phyloP scores from a whole-genome alignment of 768 basidiomycete genomes.

The Leucosporidium scottii region DNA sequence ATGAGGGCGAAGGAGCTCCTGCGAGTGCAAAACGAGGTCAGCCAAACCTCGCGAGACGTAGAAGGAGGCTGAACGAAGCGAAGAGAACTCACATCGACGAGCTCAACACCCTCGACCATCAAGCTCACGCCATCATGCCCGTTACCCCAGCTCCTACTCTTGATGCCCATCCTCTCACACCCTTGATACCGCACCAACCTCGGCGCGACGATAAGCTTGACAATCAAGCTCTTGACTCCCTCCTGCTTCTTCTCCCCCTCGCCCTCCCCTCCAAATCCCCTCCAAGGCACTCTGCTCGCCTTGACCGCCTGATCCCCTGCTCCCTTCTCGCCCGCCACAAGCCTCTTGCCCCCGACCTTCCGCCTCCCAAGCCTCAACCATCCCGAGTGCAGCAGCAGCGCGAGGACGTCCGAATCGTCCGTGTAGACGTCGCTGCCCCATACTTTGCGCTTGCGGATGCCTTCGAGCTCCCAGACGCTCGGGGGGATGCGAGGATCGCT shows the following conservation, averaged over 20 bases:
- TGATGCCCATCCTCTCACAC: conserved; percentile 41
- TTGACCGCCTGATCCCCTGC: conserved; percentile 18
- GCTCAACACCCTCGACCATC: conserved; percentile 40
- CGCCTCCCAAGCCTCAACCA: conserved; percentile 40
- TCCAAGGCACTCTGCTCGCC: conserved; percentile 1
- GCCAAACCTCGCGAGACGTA: conserved; percentile 38
- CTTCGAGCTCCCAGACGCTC: conserved; percentile 31
- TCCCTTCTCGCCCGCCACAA: conserved; percentile 14
- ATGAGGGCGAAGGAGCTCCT: background rate
- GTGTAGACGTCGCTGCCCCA: conserved; percentile 49
- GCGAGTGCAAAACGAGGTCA: background rate
- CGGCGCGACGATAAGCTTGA: conserved; percentile 43
- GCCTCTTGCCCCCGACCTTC: background rate
- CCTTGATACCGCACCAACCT: conserved; percentile 43
- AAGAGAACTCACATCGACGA: too few relatives aligned
- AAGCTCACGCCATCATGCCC: conserved; percentile 46
- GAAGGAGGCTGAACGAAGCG: too few relatives aligned
- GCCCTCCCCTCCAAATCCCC: background rate
- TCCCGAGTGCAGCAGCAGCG: conserved; percentile 44
- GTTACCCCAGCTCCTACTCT: conserved; percentile 46
- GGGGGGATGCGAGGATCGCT: conserved; percentile 17
- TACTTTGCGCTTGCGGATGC: conserved; percentile 36
- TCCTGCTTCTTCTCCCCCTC: conserved; percentile 8
- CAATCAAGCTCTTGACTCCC: conserved; percentile 32
- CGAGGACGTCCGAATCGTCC: conserved; percentile 46